Evolutionary conservation across 2,329 filamentous ascomycete genomes (phyloP).

Genomic region (Paecilomyces dactylethromorphus): DNA sequence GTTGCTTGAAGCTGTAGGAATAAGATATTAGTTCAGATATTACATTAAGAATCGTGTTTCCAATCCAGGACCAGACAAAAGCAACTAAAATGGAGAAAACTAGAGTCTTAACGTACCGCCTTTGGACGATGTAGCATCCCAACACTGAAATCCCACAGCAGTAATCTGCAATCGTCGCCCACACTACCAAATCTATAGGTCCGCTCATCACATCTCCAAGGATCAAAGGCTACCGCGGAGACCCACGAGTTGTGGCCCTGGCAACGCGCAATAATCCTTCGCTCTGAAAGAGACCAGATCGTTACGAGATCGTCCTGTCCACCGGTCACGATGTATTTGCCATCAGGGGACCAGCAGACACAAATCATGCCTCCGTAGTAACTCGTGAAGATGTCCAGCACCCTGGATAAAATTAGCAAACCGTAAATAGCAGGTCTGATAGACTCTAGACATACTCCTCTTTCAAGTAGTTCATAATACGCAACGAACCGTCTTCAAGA

Average conservation of each 20-base stretch:
- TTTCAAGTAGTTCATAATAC: constrained; percentile 84
- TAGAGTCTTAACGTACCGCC: constrained; percentile 52
- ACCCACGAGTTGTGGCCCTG: constrained; percentile 97
- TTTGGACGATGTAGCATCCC: constrained; percentile 93
- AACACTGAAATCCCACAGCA: constrained; percentile 96
- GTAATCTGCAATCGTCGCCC: constrained; percentile 82
- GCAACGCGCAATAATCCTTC: constrained; percentile 79
- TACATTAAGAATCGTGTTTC: neutral
- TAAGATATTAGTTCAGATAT: constrained; percentile 1
- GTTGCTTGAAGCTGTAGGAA: constrained; percentile 25
- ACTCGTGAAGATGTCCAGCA: constrained; percentile 79
- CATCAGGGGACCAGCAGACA: constrained; percentile 96
- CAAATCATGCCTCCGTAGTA: constrained; percentile 93
- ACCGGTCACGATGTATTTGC: constrained; percentile 89
- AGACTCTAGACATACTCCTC: constrained; percentile 60
- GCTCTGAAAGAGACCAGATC: constrained; percentile 87
- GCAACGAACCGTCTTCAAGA: constrained; percentile 81
- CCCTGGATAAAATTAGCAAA: constrained; percentile 40
- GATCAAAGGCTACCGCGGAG: constrained; percentile 86
- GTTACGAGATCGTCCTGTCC: constrained; percentile 94
- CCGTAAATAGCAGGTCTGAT: constrained; percentile 1
- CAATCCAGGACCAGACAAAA: neutral
- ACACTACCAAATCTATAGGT: constrained; percentile 96
- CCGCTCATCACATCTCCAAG: constrained; percentile 91
- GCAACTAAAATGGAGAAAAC: constrained; percentile 6